Base-by-base conservation (phyloP, 768 basidiomycete species). In the Leucocoprinus sp. region DNA sequence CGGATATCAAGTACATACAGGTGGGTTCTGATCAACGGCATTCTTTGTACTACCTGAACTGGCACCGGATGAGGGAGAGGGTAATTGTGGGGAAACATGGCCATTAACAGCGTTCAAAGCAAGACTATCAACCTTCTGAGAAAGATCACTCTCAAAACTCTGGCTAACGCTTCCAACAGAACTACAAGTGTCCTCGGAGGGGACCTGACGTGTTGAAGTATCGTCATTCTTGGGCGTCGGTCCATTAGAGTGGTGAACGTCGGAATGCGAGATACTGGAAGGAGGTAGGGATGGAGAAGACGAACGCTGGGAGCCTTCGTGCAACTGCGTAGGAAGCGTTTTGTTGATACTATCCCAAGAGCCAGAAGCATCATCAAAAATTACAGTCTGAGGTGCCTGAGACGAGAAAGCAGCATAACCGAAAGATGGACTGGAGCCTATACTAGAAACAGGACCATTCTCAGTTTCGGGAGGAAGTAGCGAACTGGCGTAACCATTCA, bases 11-110 rank as follows among this genome's bases (percentile, higher is more conserved):
- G 22, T 26, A 70, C 80, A 59, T 59, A 84, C 82, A 11, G 93
- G 93, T 55, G 93, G 93, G 61, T 98, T 97, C 68, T 95, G 91
- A 64, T 98, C 95, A 27, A 81, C 67, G 21, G 70, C 66, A 33
- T 67, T 70, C 51, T 66, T 61, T 9, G 68, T 69, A 48, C 69
- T 70, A 41, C 63, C 55, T 4, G 68, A 67, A 28, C 81, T 76
- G 7, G 74, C 68, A 45, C 79, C 76, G 17, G 84, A 84, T 38
- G 77, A 77, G 36, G 87, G 87, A 3, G 84, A 86, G 11, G 86
- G 84, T 22, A 88, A 58, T 56, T 87, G 83, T 3, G 86, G 86
- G 12, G 86, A 88, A 0, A 71, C 76, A 28, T 74, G 73, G 5
- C 71, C 78, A 50, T 69, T 55, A 7, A 68, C 68, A 0, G 75